Percentiles rank a stretch among this genome's conserved stretches.
phyloP scores from a whole-genome alignment of 176 grass and related monocot genomes.

The Musa schizocarpa region DNA sequence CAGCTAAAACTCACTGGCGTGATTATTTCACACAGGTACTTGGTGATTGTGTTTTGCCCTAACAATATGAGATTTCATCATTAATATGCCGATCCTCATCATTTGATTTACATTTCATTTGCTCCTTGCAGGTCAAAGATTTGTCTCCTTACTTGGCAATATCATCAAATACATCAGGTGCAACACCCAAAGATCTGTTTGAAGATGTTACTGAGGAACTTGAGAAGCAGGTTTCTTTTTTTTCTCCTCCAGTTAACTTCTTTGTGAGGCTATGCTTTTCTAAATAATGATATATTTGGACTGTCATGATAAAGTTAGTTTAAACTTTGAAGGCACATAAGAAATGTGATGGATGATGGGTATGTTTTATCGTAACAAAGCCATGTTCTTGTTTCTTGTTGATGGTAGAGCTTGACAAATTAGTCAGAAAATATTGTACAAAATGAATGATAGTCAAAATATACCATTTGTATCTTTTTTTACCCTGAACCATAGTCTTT shows the following conservation, averaged over 20 bases:
- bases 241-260: not conserved
- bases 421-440: too few relatives aligned
- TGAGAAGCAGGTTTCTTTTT: constrained; percentile 62
- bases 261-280: constrained; percentile 12
- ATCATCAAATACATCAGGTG: constrained; percentile 63
- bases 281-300: constrained; percentile 1
- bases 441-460: too few relatives aligned
- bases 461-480: too few relatives aligned
- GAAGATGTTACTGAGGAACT: constrained; percentile 84
- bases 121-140: constrained; percentile 64
- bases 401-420: not conserved
- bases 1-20: constrained; percentile 85
- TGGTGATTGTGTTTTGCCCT: constrained; percentile 17
- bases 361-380: not conserved
- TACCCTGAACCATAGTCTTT: too few relatives aligned
- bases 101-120: not conserved
- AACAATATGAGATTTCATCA: not conserved
- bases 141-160: constrained; percentile 58
- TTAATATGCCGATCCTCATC: not conserved
- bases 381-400: not conserved
- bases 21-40: constrained; percentile 71
- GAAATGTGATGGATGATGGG: not conserved
- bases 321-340: not conserved
- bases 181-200: constrained; percentile 78
- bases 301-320: not conserved